Conservation (phyloP, 192 early-diverging fungal genomes). For the Backusella australiensis region DNA sequence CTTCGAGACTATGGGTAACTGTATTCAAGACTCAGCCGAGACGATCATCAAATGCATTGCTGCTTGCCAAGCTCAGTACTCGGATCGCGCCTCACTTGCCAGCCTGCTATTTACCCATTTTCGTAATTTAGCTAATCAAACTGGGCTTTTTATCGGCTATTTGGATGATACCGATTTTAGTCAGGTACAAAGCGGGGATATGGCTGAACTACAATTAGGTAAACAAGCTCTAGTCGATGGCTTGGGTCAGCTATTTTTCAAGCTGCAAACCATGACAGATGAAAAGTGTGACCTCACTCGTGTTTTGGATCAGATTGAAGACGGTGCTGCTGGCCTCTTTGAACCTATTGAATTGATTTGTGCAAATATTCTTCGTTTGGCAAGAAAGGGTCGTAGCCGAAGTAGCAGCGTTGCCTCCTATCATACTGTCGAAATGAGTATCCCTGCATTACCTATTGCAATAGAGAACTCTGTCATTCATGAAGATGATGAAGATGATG, state of each 20-base stretch:
- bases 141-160: slow-evolving; percentile 30
- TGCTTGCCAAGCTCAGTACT: not conserved
- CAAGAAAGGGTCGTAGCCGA: not conserved
- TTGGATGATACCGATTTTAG: slow-evolving; percentile 29
- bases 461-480: not conserved
- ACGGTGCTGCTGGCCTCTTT: not conserved
- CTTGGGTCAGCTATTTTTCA: slow-evolving; percentile 14
- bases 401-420: not conserved
- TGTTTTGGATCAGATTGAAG: not conserved
- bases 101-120: slow-evolving; percentile 33
- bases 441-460: not conserved
- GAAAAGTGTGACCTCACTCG: not conserved
- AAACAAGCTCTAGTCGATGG: slow-evolving; percentile 4
- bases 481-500: slow-evolving; percentile 4
- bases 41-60: slow-evolving; percentile 7
- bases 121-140: slow-evolving; percentile 29
- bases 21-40: slow-evolving; percentile 29
- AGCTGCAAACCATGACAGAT: slow-evolving; percentile 14
- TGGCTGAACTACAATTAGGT: not conserved
- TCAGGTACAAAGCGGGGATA: not conserved
- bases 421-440: not conserved
- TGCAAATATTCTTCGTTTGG: slow-evolving; percentile 12
- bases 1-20: slow-evolving; percentile 18
- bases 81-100: not conserved
- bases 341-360: slow-evolving; percentile 15